Conservation (phyloP, 805 yeast species). For the Candida arabinofermentans region DNA sequence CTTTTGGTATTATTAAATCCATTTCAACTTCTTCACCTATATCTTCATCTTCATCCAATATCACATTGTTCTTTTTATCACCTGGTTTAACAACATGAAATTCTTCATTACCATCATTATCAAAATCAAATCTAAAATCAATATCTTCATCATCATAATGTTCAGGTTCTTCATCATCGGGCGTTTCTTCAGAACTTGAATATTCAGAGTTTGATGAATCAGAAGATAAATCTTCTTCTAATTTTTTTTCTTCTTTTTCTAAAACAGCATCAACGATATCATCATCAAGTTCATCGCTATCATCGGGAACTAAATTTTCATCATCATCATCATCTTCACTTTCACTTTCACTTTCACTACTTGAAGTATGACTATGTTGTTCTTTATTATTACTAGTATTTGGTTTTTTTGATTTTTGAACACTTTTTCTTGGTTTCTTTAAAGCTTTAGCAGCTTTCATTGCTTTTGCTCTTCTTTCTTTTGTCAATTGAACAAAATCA, state of each 20-base stretch:
- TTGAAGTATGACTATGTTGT: neutral
- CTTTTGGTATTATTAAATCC: conserved; percentile 12
- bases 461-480: conserved; percentile 57
- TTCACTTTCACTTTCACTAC: neutral
- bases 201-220: neutral
- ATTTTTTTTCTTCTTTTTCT: conserved; percentile 37
- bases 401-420: conserved; percentile 7
- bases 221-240: conserved; percentile 20
- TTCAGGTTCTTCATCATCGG: conserved; percentile 15
- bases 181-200: conserved; percentile 20
- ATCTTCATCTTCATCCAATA: conserved; percentile 50
- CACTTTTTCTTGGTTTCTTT: conserved; percentile 21
- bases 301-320: conserved; percentile 8
- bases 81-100: conserved; percentile 17
- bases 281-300: conserved; percentile 39
- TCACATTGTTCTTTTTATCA: conserved; percentile 4
- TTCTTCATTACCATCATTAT: conserved; percentile 35
- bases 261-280: conserved; percentile 39
- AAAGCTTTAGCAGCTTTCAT: conserved; percentile 41
- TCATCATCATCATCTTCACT: conserved; percentile 2
- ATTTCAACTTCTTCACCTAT: conserved; percentile 52
- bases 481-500: conserved; percentile 69
- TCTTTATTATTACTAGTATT: conserved; percentile 6
- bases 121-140: conserved; percentile 35
- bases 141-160: conserved; percentile 35